Conservation (phyloP, 164 flowering plant genomes). For the Protea cynaroides region DNA sequence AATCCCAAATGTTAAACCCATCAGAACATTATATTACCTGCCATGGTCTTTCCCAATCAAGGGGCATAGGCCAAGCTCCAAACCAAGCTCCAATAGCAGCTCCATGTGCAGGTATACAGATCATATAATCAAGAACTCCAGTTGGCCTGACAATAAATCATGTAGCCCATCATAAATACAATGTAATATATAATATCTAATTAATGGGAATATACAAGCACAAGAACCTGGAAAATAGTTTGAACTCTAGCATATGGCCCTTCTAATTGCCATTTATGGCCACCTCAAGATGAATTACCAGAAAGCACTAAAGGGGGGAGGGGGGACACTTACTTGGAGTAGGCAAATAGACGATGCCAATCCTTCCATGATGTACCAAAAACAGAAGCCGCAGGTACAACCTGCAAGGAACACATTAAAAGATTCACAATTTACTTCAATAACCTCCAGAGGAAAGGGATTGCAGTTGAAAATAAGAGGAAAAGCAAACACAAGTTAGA, state of each 20-base stretch:
- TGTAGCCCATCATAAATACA: conserved; percentile 2
- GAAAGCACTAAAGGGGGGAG: neutral
- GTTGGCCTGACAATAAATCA: conserved; percentile 43
- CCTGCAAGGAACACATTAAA: conserved; percentile 31
- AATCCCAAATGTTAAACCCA: neutral
- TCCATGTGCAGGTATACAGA: conserved; percentile 83
- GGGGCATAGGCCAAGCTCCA: conserved; percentile 99
- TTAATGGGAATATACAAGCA: neutral
- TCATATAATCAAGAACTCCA: conserved; percentile 53
- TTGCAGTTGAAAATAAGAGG: neutral
- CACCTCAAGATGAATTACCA: neutral
- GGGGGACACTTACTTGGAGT: conserved; percentile 45
- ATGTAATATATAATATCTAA: neutral
- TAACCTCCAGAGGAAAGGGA: neutral
- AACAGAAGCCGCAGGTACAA: conserved; percentile 76
- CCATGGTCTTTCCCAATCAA: conserved; percentile 99
- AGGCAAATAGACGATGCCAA: conserved; percentile 75
- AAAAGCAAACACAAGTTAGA: neutral
- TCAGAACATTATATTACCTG: conserved; percentile 47
- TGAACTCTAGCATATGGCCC: neutral
- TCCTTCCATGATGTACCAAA: conserved; percentile 78
- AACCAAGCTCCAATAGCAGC: conserved; percentile 93
- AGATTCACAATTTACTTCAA: conserved; percentile 1
- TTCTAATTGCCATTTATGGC: neutral
- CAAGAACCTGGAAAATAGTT: neutral